These are phyloP conservation scores for Colletotrichum sp. DNA, from an alignment of 2,329 filamentous ascomycete species.

Conservation along the genomic window DNA sequence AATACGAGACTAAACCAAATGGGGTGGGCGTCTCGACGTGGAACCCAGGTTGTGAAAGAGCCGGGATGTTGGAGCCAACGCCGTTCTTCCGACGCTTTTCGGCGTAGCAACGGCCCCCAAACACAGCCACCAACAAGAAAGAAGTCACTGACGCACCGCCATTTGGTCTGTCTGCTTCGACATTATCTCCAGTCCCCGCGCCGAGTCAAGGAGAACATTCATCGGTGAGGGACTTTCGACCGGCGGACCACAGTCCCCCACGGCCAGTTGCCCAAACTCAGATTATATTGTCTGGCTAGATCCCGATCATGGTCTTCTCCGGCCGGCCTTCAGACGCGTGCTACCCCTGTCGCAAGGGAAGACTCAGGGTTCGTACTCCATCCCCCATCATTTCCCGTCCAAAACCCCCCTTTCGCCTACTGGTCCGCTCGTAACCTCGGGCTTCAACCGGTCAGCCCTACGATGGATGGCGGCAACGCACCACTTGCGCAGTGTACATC, in stretches of 20 bases:
- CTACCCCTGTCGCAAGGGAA: constrained; percentile 27
- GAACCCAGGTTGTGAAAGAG: not conserved
- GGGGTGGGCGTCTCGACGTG: not conserved
- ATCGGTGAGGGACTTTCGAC: not conserved
- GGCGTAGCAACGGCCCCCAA: not conserved
- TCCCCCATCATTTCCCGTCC: not conserved
- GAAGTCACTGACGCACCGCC: not conserved
- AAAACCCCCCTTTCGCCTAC: not conserved
- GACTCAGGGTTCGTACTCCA: constrained; percentile 25
- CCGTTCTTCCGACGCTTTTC: not conserved
- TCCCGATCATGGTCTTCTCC: constrained; percentile 29
- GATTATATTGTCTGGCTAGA: not conserved
- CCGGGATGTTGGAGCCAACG: not conserved
- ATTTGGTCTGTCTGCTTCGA: not conserved
- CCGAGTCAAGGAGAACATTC: not conserved
- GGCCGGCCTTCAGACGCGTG: constrained; percentile 31
- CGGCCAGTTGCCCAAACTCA: not conserved
- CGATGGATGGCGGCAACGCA: not conserved
- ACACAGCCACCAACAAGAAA: not conserved
- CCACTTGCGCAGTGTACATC: not conserved
- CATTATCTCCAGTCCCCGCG: not conserved
- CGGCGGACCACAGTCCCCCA: not conserved
- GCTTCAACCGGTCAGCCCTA: constrained; percentile 2
- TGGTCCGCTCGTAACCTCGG: constrained; percentile 4
- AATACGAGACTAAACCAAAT: not conserved